Base-by-base conservation (phyloP, 352 stramenopile species). In the Phytopythium vexans region DNA sequence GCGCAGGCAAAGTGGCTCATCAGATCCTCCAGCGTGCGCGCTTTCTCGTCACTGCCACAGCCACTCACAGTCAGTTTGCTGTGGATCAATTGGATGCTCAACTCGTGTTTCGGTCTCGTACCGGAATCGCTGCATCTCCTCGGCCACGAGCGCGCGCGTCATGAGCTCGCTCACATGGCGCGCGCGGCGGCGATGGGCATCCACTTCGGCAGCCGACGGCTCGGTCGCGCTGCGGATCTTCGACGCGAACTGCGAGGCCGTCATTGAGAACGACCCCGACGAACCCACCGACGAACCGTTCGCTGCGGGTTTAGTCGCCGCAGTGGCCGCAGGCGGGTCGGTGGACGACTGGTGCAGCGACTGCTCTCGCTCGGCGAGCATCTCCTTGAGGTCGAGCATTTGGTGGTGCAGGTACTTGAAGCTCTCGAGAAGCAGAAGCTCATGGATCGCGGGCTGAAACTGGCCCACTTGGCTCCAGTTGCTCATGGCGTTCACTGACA, bases 351-450 rank as follows among this genome's bases (percentile, higher is more conserved):
- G n/a, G n/a, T 56, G 46, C 14, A 74, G n/a, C 0, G 70, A 61
- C 0, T 70, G 56, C 12, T 88, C 77, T 27, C 77, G 77, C 27
- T 75, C 62, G 2, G 44, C 32, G 1, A 89, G 58, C 35, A 91
- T 52, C n/a, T 88, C 77, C 54, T 82, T 85, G 54, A 91, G 71
- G 40, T 70, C 77, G 8, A 60, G 72, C 32, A 69, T 59, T 58
- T 91, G 80, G 33, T 70, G 64, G 5, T 72, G 64, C 49, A 91
- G 56, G 53, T 89, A 91, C 50, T 82, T 83, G 58, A 86, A 48
- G 42, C 68, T 73, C 55, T 88, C 81, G 41, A 89, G 70, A 32
- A 91, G 53, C 36, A 85, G 57, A 4, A 91, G 56, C 54, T 88
- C 81, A 61, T 84, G 82, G 15, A 89, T 82, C n/a, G 46, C 62